A percentile compares a stretch with the other conserved stretches of the same genome.
phyloP scores from a whole-genome alignment of 805 yeast genomes.

The Candida berthetii region DNA sequence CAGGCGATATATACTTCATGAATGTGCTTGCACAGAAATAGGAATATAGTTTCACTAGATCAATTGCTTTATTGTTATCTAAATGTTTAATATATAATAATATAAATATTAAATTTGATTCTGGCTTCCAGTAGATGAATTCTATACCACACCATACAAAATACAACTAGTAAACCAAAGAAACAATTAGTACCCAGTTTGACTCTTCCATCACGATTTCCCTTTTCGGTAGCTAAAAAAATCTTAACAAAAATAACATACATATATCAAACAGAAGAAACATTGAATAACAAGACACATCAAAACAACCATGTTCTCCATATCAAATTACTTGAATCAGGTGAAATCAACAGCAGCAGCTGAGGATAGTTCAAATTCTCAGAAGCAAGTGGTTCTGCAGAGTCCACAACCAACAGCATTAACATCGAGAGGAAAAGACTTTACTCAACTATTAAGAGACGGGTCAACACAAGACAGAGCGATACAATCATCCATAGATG shows the following conservation, averaged over 20 bases:
- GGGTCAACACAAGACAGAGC: constrained; percentile 10
- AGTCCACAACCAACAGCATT: constrained; percentile 1
- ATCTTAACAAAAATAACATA: no score
- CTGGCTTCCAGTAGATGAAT: no score
- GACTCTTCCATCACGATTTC: no score
- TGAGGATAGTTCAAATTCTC: not conserved
- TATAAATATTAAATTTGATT: no score
- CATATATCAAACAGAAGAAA: no score
- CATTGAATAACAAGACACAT: not conserved
- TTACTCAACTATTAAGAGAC: constrained; percentile 14
- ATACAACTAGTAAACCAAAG: no score
- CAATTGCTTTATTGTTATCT: no score
- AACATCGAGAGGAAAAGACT: constrained; percentile 13
- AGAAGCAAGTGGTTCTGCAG: not conserved
- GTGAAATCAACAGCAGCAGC: not conserved
- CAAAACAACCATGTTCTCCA: not conserved
- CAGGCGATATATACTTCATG: constrained; percentile 20
- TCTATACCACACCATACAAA: no score
- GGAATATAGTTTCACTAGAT: no score
- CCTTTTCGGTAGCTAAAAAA: no score
- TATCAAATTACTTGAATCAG: not conserved
- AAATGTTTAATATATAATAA: no score
- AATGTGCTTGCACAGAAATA: constrained; percentile 12
- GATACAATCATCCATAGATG: constrained; percentile 42
- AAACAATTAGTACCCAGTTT: no score